A percentile compares a stretch with the other conserved stretches of the same genome.
These are phyloP conservation scores for Leishmania lainsoni DNA, from an alignment of 208 protist species.

Conservation along the genomic window DNA sequence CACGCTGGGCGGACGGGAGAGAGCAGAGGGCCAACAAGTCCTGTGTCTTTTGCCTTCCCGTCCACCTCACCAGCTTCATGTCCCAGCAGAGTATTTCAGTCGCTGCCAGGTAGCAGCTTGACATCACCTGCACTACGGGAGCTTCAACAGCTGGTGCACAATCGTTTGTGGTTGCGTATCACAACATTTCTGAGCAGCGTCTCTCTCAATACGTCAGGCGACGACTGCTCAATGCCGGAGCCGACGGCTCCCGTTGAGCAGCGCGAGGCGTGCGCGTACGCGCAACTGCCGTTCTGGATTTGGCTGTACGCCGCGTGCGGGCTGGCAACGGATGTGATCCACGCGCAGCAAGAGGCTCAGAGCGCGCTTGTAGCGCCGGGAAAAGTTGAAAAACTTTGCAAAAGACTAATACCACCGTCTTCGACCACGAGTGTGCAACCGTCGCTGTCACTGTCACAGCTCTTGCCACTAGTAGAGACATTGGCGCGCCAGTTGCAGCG, in stretches of 20 bases:
- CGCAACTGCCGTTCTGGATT: constrained; percentile 30
- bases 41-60: background rate
- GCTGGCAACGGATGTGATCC: constrained; percentile 25
- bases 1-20: background rate
- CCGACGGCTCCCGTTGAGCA: background rate
- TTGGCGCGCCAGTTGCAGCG: constrained; percentile 34
- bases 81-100: background rate
- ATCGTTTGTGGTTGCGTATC: constrained; percentile 28
- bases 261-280: constrained; percentile 15
- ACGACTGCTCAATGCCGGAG: background rate
- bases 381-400: background rate
- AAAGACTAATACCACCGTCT: background rate
- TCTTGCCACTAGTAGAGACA: constrained; percentile 28
- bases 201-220: constrained; percentile 7
- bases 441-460: constrained; percentile 5
- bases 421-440: background rate
- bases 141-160: constrained; percentile 17
- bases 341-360: background rate
- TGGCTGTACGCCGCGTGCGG: constrained; percentile 35
- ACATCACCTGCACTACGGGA: constrained; percentile 9
- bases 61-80: background rate
- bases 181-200: constrained; percentile 17
- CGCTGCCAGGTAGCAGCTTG: background rate
- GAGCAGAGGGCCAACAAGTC: constrained; percentile 6
- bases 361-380: background rate